Evolutionary conservation across 345 rosid species (phyloP).

Genomic region (Gynandropsis gynandra): DNA sequence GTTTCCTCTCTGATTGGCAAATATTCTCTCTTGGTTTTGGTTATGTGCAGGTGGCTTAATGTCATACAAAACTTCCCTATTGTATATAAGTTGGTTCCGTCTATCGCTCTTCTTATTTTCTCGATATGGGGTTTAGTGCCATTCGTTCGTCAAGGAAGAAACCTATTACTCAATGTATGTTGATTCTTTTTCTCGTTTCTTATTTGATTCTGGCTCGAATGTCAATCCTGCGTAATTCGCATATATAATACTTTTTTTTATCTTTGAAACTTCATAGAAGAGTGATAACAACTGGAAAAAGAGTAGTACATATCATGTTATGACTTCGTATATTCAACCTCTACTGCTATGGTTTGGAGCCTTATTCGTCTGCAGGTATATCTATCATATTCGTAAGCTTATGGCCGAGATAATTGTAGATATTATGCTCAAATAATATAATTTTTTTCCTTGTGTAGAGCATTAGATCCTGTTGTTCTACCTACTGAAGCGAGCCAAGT

Average conservation of each 20-base stretch:
- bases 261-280: conserved; percentile 37
- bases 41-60: conserved; percentile 41
- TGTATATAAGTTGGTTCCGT: conserved; percentile 51
- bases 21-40: background rate
- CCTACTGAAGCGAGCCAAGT: conserved; percentile 59
- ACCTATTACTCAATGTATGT: conserved; percentile 44
- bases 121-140: conserved; percentile 72
- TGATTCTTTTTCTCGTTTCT: conserved; percentile 3
- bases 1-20: background rate
- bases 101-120: conserved; percentile 48
- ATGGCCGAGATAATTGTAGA: conserved; percentile 12
- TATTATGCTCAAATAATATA: too few relatives aligned
- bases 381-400: conserved; percentile 15
- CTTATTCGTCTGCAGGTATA: conserved; percentile 65
- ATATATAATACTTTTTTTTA: too few relatives aligned
- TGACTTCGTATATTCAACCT: conserved; percentile 69
- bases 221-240: background rate
- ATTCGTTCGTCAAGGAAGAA: conserved; percentile 50
- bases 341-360: conserved; percentile 71
- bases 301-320: conserved; percentile 47
- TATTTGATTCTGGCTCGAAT: background rate
- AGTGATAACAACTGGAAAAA: conserved; percentile 67
- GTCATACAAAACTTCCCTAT: conserved; percentile 45
- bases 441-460: too few relatives aligned
- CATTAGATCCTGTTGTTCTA: conserved; percentile 56